These are phyloP conservation scores for Candida glucosophila DNA, from an alignment of 1,139 yeast genomes.

Conservation along the genomic window DNA sequence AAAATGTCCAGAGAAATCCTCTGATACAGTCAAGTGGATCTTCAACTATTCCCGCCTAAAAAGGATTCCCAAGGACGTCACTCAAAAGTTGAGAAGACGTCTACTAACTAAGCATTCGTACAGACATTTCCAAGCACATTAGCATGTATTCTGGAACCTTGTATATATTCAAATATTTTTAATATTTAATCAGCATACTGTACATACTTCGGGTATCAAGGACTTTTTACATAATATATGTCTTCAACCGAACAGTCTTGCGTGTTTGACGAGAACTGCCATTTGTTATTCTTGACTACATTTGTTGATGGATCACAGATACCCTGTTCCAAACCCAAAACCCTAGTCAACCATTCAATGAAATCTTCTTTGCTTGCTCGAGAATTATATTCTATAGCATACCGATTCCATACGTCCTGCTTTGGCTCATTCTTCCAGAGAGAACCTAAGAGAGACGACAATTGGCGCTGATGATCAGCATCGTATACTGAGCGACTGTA, in stretches of 20 bases:
- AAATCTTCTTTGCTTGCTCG: slow-evolving; percentile 7
- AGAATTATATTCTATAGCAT: slow-evolving; percentile 21
- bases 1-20: slow-evolving; percentile 5
- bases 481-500: slow-evolving; percentile 18
- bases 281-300: slow-evolving; percentile 5
- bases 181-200: too few species aligned
- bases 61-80: slow-evolving; percentile 6
- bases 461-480: slow-evolving; percentile 13
- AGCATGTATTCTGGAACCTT: not conserved
- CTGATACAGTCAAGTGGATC: slow-evolving; percentile 7
- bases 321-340: slow-evolving; percentile 3
- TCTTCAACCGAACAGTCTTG: slow-evolving; percentile 6
- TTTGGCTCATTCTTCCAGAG: slow-evolving; percentile 20
- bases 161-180: too few species aligned
- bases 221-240: slow-evolving; percentile 4
- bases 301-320: slow-evolving; percentile 2
- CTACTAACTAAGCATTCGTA: not conserved
- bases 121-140: not conserved
- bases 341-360: slow-evolving; percentile 13
- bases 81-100: slow-evolving; percentile 2
- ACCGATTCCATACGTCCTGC: slow-evolving; percentile 21
- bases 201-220: not conserved
- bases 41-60: slow-evolving; percentile 7
- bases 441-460: slow-evolving; percentile 16
- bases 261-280: slow-evolving; percentile 5